phyloP scores from a whole-genome alignment of 2,329 filamentous ascomycete species.

The Gliomastix tumulicola region DNA sequence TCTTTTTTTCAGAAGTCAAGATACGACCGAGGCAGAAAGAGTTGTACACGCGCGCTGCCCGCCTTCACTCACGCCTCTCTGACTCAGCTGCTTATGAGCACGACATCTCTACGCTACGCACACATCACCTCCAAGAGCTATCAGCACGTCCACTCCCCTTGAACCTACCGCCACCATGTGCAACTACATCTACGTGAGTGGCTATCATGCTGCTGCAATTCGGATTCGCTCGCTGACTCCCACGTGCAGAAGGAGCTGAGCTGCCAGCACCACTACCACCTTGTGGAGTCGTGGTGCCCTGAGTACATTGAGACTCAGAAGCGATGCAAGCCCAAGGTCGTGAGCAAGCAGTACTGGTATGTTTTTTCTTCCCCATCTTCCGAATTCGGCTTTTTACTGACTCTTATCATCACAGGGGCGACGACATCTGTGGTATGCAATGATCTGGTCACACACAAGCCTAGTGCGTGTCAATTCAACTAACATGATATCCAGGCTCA shows the following conservation, averaged over 20 bases:
- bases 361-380: no score
- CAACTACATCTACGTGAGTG: slow-evolving; percentile 41
- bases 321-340: slow-evolving; percentile 32
- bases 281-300: slow-evolving; percentile 37
- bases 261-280: slow-evolving; percentile 43
- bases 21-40: no score
- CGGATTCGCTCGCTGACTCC: not conserved
- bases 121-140: no score
- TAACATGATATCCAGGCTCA: slow-evolving; percentile 17
- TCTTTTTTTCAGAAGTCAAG: no score
- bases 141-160: no score
- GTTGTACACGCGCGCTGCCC: no score
- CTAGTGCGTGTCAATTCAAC: no score
- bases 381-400: no score
- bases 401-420: slow-evolving; percentile 22
- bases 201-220: not conserved
- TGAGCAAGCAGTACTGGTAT: slow-evolving; percentile 38
- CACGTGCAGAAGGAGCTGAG: slow-evolving; percentile 38
- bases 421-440: slow-evolving; percentile 36
- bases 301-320: slow-evolving; percentile 36
- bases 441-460: no score
- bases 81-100: not conserved
- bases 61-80: no score
- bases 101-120: no score
- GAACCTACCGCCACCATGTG: slow-evolving; percentile 41